Percentiles rank a stretch among this genome's conserved stretches.
Conservation (phyloP, 495 filamentous ascomycete species). For the Bombardia bombarda region DNA sequence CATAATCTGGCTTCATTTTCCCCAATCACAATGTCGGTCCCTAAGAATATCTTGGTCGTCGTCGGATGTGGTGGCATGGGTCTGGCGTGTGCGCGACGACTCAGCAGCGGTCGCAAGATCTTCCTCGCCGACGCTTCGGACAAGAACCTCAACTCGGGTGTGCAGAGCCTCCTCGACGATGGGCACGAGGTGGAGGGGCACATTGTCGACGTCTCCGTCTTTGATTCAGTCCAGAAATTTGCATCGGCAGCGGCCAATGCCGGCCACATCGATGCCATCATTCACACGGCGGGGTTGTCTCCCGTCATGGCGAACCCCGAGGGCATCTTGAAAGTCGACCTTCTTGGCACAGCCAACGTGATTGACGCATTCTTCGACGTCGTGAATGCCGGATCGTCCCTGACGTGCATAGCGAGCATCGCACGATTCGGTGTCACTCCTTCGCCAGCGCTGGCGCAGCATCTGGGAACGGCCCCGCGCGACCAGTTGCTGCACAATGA, state of each 20-base stretch:
- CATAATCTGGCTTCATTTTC: no score
- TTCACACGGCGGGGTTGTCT: slow-evolving; percentile 42
- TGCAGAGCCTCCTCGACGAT: slow-evolving; percentile 9
- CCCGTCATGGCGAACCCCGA: slow-evolving; percentile 10
- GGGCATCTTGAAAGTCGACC: slow-evolving; percentile 16
- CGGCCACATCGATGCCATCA: slow-evolving; percentile 66
- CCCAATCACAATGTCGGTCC: slow-evolving; percentile 3
- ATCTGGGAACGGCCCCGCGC: slow-evolving; percentile 7
- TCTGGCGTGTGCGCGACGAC: slow-evolving; percentile 12
- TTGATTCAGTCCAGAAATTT: slow-evolving; percentile 9
- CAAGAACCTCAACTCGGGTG: slow-evolving; percentile 8
- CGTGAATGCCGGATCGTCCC: slow-evolving; percentile 5
- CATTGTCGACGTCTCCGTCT: slow-evolving; percentile 14
- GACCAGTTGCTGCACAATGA: slow-evolving; percentile 7
- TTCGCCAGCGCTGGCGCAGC: slow-evolving; percentile 5
- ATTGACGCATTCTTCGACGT: slow-evolving; percentile 16
- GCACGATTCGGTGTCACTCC: slow-evolving; percentile 7
- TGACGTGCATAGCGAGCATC: slow-evolving; percentile 15
- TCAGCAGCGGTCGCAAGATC: slow-evolving; percentile 5
- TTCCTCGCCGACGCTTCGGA: slow-evolving; percentile 12
- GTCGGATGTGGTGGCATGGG: slow-evolving; percentile 19
- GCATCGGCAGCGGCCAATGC: slow-evolving; percentile 54
- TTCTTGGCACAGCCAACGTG: slow-evolving; percentile 17
- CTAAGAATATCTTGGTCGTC: slow-evolving; percentile 9
- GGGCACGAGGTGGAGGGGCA: slow-evolving; percentile 11